These are phyloP conservation scores for Vitis hybrid DNA, from an alignment of 177 flowering plant genomes.

Conservation along the genomic window DNA sequence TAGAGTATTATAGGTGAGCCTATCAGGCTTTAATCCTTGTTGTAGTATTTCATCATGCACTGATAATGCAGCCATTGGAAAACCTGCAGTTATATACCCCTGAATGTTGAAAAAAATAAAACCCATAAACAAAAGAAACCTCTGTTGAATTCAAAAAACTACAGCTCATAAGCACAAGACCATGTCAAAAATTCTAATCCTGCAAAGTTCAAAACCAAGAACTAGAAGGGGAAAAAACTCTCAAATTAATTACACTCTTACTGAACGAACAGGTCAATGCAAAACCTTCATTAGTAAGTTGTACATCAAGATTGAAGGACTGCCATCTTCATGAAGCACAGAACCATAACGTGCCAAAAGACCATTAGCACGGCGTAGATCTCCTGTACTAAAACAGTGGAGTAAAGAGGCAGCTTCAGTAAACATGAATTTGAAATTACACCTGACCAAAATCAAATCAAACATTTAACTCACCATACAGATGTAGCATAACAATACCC, in stretches of 20 bases:
- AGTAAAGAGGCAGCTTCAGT: constrained; percentile 19
- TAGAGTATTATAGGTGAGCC: constrained; percentile 60
- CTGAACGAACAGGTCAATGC: background rate
- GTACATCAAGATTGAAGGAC: constrained; percentile 47
- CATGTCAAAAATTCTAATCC: background rate
- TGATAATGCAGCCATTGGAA: constrained; percentile 48
- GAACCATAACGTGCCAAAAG: constrained; percentile 68
- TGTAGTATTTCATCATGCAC: constrained; percentile 48
- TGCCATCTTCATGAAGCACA: constrained; percentile 49
- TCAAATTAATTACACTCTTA: background rate
- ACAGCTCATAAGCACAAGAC: background rate
- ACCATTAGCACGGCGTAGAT: constrained; percentile 77
- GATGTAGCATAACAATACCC: background rate
- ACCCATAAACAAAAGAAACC: background rate
- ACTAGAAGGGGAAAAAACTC: background rate
- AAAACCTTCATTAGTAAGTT: constrained; percentile 76
- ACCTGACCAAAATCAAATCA: background rate
- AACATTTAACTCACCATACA: background rate
- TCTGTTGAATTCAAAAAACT: background rate
- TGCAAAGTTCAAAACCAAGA: background rate
- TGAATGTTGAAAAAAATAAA: constrained; percentile 22
- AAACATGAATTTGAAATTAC: constrained; percentile 1
- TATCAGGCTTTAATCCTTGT: constrained; percentile 62
- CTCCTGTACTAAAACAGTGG: constrained; percentile 64
- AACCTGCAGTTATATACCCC: constrained; percentile 60